A percentile compares a stretch with the other conserved stretches of the same genome.
Evolutionary conservation across 345 rosid species (phyloP).

Genomic region (Citrus unshiu): DNA sequence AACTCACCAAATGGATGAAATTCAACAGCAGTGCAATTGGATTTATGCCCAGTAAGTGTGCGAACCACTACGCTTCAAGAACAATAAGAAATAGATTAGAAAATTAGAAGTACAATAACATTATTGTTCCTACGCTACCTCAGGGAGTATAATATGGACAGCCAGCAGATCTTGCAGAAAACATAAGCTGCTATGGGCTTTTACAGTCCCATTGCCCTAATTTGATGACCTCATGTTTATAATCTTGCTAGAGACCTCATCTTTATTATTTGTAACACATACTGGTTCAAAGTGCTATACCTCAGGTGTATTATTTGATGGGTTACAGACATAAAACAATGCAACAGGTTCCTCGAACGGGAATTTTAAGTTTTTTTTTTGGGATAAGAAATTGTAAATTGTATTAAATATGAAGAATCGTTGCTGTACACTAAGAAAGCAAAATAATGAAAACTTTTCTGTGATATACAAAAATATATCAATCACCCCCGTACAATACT

Average conservation of each 20-base stretch:
- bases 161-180: neutral
- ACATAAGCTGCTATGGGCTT: neutral
- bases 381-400: no score
- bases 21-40: constrained; percentile 82
- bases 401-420: no score
- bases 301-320: neutral
- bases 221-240: neutral
- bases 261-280: no score
- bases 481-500: no score
- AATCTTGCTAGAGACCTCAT: neutral
- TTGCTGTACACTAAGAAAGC: no score
- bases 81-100: constrained; percentile 47
- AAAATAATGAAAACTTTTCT: no score
- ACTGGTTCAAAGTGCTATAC: neutral
- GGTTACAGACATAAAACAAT: neutral
- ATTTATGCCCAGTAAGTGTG: constrained; percentile 93
- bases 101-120: constrained; percentile 32
- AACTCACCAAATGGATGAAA: constrained; percentile 99
- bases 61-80: constrained; percentile 99
- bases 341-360: neutral
- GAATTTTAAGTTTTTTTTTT: neutral
- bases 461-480: no score
- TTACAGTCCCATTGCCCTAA: neutral
- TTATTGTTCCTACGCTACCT: neutral
- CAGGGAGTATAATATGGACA: neutral